Percentiles rank a stretch among this genome's conserved stretches.
Conservation (phyloP, 2,329 filamentous ascomycete genomes). For the Acrodontium crateriforme region DNA sequence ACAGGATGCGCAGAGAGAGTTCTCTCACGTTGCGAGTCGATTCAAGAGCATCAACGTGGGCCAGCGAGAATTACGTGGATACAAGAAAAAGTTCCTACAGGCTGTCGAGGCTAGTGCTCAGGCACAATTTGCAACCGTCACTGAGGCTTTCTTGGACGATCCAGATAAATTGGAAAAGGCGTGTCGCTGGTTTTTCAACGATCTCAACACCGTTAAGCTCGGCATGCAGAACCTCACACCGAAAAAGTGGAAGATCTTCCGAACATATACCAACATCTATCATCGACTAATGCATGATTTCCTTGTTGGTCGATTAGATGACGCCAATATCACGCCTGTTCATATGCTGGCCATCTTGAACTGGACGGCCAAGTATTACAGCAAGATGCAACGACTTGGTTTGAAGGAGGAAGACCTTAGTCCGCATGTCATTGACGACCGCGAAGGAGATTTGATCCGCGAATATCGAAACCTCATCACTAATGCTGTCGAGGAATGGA, state of each 20-base stretch:
- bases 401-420: constrained; percentile 55
- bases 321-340: constrained; percentile 68
- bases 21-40: constrained; percentile 81
- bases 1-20: constrained; percentile 88
- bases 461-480: constrained; percentile 94
- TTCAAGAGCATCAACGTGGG: constrained; percentile 87
- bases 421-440: constrained; percentile 80
- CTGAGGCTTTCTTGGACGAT: constrained; percentile 68
- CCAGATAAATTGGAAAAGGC: constrained; percentile 72
- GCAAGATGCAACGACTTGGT: constrained; percentile 85
- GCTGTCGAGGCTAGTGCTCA: constrained; percentile 62
- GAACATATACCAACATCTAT: constrained; percentile 81
- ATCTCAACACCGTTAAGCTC: constrained; percentile 84
- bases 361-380: constrained; percentile 92
- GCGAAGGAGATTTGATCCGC: constrained; percentile 77
- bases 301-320: constrained; percentile 67
- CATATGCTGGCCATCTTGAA: constrained; percentile 86
- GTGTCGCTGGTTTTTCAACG: constrained; percentile 95
- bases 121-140: constrained; percentile 57
- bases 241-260: constrained; percentile 90
- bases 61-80: constrained; percentile 80
- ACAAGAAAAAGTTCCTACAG: constrained; percentile 89
- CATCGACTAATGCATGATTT: constrained; percentile 94
- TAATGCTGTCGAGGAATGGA: constrained; percentile 92
- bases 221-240: constrained; percentile 89